Conservation (phyloP, 495 filamentous ascomycete species). For the Trichocladium antarcticum region DNA sequence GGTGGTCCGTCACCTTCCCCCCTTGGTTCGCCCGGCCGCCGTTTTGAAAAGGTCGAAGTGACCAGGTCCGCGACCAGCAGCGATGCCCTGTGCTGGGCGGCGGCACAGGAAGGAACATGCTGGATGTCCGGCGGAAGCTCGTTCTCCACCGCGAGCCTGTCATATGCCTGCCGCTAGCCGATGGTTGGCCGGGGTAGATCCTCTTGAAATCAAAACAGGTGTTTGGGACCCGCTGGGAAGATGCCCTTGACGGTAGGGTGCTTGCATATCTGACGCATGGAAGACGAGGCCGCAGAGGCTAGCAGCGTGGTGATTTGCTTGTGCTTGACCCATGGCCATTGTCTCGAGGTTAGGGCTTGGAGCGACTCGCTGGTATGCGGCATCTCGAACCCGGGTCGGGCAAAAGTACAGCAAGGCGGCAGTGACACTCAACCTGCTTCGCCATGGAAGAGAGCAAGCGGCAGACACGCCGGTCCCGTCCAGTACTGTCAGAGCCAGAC, state of each 20-base stretch:
- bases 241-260: conserved; percentile 23
- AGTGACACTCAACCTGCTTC: background rate
- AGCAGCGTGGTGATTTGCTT: conserved; percentile 6
- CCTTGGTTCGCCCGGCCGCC: too few species aligned
- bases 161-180: conserved; percentile 25
- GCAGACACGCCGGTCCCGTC: background rate
- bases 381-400: background rate
- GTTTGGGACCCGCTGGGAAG: conserved; percentile 22
- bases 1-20: background rate
- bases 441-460: conserved; percentile 1
- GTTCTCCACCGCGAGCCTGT: conserved; percentile 13
- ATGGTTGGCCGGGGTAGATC: conserved; percentile 12
- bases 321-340: background rate
- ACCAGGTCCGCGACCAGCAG: too few species aligned
- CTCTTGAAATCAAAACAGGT: conserved; percentile 19
- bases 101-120: background rate
- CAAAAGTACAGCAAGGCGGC: background rate
- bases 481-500: background rate
- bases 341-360: background rate
- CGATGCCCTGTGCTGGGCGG: too few species aligned
- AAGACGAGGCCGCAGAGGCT: conserved; percentile 20
- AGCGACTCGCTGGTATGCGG: background rate
- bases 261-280: conserved; percentile 27
- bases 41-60: too few species aligned
- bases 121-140: conserved; percentile 2